Evolutionary conservation across 495 filamentous ascomycete genomes (phyloP).

Genomic region (Penicillium tannophilum): DNA sequence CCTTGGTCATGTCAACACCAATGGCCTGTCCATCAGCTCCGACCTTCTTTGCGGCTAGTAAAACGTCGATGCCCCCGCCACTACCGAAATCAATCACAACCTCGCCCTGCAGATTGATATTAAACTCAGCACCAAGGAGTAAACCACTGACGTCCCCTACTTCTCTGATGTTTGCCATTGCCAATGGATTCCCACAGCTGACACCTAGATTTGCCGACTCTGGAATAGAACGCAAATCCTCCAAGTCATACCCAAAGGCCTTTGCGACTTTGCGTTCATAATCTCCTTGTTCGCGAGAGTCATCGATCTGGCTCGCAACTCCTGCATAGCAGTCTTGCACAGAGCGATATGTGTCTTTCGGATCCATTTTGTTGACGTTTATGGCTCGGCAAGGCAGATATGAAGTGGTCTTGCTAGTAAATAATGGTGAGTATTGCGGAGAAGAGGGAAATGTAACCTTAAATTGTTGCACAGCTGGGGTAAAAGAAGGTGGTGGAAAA

Average conservation of each 20-base stretch:
- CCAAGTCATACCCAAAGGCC: conserved; percentile 61
- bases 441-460: too few relatives aligned
- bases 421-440: too few relatives aligned
- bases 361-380: conserved; percentile 9
- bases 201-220: conserved; percentile 63
- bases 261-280: conserved; percentile 43
- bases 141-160: conserved; percentile 29
- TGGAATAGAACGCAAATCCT: conserved; percentile 58
- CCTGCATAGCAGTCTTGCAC: conserved; percentile 21
- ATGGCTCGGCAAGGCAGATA: background rate
- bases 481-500: too few relatives aligned
- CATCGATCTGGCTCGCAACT: conserved; percentile 11
- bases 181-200: conserved; percentile 67
- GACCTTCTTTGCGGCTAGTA: conserved; percentile 60
- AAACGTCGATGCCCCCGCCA: conserved; percentile 66
- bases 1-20: conserved; percentile 70
- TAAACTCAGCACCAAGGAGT: conserved; percentile 6
- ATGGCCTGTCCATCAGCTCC: conserved; percentile 56
- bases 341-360: conserved; percentile 14
- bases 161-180: conserved; percentile 52
- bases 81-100: conserved; percentile 64
- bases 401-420: too few relatives aligned
- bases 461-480: too few relatives aligned
- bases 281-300: conserved; percentile 25
- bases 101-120: conserved; percentile 51